A percentile compares a stretch with the other conserved stretches of the same genome.
These are phyloP conservation scores for Populus euphratica DNA, from an alignment of 345 rosid species.

Conservation along the genomic window DNA sequence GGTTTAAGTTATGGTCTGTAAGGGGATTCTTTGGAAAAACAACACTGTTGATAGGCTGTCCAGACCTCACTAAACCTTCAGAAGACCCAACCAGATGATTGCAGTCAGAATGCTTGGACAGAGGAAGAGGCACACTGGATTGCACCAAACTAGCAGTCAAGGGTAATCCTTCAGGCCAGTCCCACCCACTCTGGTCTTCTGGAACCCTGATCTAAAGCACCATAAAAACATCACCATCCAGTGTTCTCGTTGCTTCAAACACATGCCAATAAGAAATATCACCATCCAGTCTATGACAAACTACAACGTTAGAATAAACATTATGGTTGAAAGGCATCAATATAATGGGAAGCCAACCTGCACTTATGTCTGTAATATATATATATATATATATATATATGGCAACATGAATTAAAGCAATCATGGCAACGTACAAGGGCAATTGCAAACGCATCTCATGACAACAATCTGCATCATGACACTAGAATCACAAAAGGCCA, in stretches of 20 bases:
- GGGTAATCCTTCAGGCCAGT: constrained; percentile 54
- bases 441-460: background rate
- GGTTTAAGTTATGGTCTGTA: constrained; percentile 12
- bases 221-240: constrained; percentile 72
- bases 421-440: background rate
- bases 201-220: constrained; percentile 67
- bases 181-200: constrained; percentile 62
- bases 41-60: constrained; percentile 19
- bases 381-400: too few relatives aligned
- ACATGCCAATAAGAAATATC: constrained; percentile 53
- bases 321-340: constrained; percentile 8
- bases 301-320: constrained; percentile 13
- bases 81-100: constrained; percentile 27
- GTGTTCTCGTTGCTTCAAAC: constrained; percentile 59
- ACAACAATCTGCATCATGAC: background rate
- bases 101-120: constrained; percentile 26
- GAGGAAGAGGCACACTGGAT: constrained; percentile 26
- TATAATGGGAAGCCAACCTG: background rate
- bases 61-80: constrained; percentile 23
- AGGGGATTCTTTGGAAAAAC: constrained; percentile 11
- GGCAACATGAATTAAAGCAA: too few relatives aligned
- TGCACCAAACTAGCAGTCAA: constrained; percentile 42
- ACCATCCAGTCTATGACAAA: constrained; percentile 40
- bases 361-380: background rate
- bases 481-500: background rate